Evolutionary conservation across 306 rosid genomes (phyloP), one percentile per base, ranked within the genome.

Genomic region (Trichosanthes cucumerina): DNA sequence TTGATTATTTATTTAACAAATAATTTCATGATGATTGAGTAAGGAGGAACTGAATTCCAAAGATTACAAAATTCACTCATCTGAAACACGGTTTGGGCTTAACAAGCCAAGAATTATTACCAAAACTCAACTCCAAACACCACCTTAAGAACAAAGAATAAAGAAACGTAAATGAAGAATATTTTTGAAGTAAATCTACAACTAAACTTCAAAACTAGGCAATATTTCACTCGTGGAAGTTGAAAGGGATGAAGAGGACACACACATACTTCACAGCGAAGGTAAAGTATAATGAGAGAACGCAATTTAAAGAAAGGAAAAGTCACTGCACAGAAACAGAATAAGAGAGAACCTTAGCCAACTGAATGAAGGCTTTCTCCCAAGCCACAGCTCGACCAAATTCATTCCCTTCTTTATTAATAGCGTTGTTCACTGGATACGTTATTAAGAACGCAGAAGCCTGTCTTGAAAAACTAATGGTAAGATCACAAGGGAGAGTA

Each of bases 311-410:
- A 75, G 39, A 26, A 28, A 18, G 77, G 19, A 63, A 62, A 53
- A 47, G 41, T n/a, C 38, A 44, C 19, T 73, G 66, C 21, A 10
- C 38, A 12, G 59, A 43, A 52, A 41, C 44, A 76, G 62, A 73
- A 79, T 13, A 38, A 34, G 53, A 77, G 77, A 80, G 65, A 83
- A 95, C 99, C 99, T 92, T 92, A 78, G 89, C 90, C 83, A 95
- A 84, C 87, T 95, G 89, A 81, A 95, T 87, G 81, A 91, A 92
- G 75, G 96, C 87, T 81, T 95, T 95, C 89, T 95, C 99, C 99
- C 99, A 95, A 18, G 97, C 91, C 57, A 92, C 89, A 80, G 97
- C 93, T 84, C 85, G 89, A 62, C 87, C 85, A 77, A 88, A 89
- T 84, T 81, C 90, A 77, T 91, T 92, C 53, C 90, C 91, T 59